Conservation (phyloP, 352 stramenopile genomes). For the Phytophthora boehmeriae region DNA sequence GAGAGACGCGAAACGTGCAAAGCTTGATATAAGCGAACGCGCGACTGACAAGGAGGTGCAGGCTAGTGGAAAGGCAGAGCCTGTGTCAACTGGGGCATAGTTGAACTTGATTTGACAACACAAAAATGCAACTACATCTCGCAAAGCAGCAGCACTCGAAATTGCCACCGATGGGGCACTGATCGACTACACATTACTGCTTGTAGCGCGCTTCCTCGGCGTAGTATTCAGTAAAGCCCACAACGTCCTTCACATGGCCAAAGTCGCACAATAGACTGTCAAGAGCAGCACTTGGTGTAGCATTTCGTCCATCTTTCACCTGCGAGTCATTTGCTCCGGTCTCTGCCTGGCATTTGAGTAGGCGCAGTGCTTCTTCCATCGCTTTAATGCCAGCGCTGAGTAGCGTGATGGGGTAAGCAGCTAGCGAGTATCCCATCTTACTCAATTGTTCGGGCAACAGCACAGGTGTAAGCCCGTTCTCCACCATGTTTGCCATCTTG, state of each 20-base stretch:
- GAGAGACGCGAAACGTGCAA: constrained; percentile 34
- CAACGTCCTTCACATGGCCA: constrained; percentile 88
- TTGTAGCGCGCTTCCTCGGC: constrained; percentile 78
- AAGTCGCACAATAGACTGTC: constrained; percentile 90
- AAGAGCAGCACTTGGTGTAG: constrained; percentile 45
- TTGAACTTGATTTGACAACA: background rate
- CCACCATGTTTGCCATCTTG: constrained; percentile 97
- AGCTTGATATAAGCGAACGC: constrained; percentile 13
- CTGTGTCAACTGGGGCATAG: background rate
- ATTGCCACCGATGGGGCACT: no score
- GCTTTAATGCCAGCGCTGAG: constrained; percentile 93
- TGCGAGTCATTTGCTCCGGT: background rate
- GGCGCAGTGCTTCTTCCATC: constrained; percentile 86
- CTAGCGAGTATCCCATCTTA: constrained; percentile 93
- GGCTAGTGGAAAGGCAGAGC: constrained; percentile 5
- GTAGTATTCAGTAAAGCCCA: constrained; percentile 93
- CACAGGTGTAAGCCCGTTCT: constrained; percentile 92
- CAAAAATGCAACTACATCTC: no score
- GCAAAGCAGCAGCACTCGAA: background rate
- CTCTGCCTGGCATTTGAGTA: constrained; percentile 71
- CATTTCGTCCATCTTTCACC: constrained; percentile 15
- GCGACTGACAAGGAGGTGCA: background rate
- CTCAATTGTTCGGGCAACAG: constrained; percentile 83
- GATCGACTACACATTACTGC: constrained; percentile 5
- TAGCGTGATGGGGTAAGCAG: constrained; percentile 92